A percentile compares a stretch with the other conserved stretches of the same genome.
These are phyloP conservation scores for Paracoccidioides lutzii DNA, from an alignment of 2,329 filamentous ascomycete species.

Conservation along the genomic window DNA sequence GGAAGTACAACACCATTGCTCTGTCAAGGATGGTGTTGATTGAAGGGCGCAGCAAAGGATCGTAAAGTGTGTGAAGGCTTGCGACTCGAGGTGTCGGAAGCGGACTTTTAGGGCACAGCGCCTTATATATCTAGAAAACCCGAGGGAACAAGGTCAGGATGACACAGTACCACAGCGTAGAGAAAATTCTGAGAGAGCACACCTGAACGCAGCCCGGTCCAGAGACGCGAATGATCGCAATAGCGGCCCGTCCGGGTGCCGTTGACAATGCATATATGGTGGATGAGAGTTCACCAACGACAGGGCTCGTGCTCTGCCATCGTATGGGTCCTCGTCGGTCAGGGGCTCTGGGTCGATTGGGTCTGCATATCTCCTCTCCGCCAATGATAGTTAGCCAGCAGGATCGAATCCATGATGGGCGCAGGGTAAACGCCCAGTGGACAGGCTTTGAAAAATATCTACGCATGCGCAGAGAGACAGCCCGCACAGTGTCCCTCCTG, in stretches of 20 bases:
- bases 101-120: constrained; percentile 44
- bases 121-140: constrained; percentile 48
- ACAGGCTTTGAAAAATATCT: constrained; percentile 12
- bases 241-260: constrained; percentile 70
- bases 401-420: constrained; percentile 15
- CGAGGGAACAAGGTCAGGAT: neutral
- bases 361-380: neutral
- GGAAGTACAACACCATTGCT: constrained; percentile 73
- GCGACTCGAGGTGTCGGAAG: constrained; percentile 52
- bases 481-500: neutral
- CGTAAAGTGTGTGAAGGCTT: constrained; percentile 59
- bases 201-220: constrained; percentile 62
- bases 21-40: constrained; percentile 50
- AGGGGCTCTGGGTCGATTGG: neutral
- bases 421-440: constrained; percentile 17
- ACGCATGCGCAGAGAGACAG: constrained; percentile 21
- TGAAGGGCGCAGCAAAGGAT: constrained; percentile 35
- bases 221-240: constrained; percentile 80
- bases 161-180: neutral
- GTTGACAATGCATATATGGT: constrained; percentile 93
- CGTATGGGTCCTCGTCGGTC: neutral
- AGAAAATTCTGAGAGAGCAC: constrained; percentile 13
- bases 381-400: neutral
- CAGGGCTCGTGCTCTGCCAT: constrained; percentile 3
- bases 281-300: constrained; percentile 12